Evolutionary conservation across 139 green algal species (phyloP).

Genomic region (Monoraphidium neglectum): DNA sequence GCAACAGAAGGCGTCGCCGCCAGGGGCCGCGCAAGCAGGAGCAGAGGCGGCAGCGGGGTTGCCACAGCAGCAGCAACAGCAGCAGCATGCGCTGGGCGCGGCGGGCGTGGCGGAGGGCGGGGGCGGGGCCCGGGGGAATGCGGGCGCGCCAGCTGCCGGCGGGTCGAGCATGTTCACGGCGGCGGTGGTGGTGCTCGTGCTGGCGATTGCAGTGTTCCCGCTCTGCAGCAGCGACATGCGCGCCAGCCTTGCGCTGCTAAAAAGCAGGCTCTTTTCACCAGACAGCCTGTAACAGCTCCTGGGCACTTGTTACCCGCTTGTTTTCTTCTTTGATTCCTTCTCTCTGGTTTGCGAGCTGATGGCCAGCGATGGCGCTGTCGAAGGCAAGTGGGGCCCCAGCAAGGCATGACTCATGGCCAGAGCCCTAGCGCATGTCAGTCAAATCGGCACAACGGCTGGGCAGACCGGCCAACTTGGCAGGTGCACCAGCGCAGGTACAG

Average conservation of each 20-base stretch:
- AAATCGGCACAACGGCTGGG: no score
- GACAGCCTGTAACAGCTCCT: no score
- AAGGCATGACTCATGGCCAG: no score
- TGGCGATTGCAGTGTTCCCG: conserved; percentile 40
- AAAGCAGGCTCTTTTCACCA: neutral
- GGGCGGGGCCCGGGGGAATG: neutral
- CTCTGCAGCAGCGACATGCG: conserved; percentile 19
- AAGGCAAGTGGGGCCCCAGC: neutral
- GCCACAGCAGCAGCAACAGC: neutral
- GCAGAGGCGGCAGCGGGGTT: conserved; percentile 8
- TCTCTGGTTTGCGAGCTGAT: no score
- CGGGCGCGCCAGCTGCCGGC: neutral
- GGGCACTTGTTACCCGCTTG: no score
- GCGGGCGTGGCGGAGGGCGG: neutral
- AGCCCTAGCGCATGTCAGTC: no score
- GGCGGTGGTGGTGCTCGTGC: conserved; percentile 35
- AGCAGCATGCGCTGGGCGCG: conserved; percentile 1
- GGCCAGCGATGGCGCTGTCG: neutral
- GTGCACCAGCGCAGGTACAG: no score
- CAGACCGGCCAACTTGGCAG: no score
- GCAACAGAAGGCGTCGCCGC: neutral
- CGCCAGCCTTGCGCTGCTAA: conserved; percentile 2
- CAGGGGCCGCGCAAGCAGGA: conserved; percentile 4
- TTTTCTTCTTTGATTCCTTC: no score
- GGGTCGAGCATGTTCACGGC: conserved; percentile 28